These are phyloP conservation scores for Lipomyces anomalus DNA, from an alignment of 805 yeast species.

Conservation along the genomic window DNA sequence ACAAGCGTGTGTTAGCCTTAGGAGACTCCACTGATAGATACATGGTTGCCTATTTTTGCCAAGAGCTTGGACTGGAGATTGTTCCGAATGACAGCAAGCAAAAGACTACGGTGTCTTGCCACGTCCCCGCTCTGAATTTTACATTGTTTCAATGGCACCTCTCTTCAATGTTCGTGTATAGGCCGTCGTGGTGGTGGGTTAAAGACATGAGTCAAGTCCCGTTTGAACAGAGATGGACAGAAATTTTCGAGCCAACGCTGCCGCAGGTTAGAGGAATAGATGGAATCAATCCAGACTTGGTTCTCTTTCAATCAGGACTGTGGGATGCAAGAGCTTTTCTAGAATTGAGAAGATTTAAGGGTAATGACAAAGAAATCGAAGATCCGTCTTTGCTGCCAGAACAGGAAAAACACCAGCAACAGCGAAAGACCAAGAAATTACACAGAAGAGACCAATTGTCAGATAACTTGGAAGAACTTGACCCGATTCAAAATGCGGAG, in stretches of 20 bases:
- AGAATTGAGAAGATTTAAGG: neutral
- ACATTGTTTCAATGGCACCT: slow-evolving; percentile 22
- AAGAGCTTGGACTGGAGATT: slow-evolving; percentile 3
- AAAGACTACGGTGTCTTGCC: slow-evolving; percentile 19
- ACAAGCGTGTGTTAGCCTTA: slow-evolving; percentile 16
- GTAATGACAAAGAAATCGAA: neutral
- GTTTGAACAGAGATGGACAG: slow-evolving; percentile 18
- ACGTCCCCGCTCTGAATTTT: slow-evolving; percentile 10
- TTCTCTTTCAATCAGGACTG: slow-evolving; percentile 19
- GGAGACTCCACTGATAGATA: slow-evolving; percentile 22
- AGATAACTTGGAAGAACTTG: neutral
- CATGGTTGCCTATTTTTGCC: slow-evolving; percentile 16
- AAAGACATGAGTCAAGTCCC: slow-evolving; percentile 15
- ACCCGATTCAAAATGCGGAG: neutral
- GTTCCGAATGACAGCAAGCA: slow-evolving; percentile 8
- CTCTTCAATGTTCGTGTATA: slow-evolving; percentile 14
- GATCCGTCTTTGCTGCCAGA: neutral
- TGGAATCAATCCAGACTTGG: slow-evolving; percentile 17
- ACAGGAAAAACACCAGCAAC: neutral
- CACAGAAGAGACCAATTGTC: neutral
- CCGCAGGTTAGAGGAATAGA: slow-evolving; percentile 11
- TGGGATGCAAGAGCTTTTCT: slow-evolving; percentile 23
- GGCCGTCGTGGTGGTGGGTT: slow-evolving; percentile 23
- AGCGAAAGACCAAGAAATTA: neutral
- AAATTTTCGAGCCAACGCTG: slow-evolving; percentile 9